Evolutionary conservation across 208 protist species (phyloP).

Genomic region (Trichomonas gallinae): DNA sequence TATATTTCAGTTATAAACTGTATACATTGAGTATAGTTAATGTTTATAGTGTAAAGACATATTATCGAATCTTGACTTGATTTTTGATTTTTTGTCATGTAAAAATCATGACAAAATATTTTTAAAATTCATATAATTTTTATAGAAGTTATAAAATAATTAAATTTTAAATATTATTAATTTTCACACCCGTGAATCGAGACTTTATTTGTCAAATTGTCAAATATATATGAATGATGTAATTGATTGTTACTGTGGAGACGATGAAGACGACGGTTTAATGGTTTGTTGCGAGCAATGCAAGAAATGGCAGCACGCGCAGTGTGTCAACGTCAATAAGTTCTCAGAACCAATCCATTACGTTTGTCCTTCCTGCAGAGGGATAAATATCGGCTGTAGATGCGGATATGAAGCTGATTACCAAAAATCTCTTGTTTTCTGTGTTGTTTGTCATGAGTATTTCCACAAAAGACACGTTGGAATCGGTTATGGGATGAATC

Average conservation of each 20-base stretch:
- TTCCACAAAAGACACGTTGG: not conserved
- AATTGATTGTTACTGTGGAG: not conserved
- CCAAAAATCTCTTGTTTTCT: not conserved
- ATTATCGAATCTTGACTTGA: no score
- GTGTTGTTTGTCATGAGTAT: not conserved
- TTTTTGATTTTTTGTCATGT: no score
- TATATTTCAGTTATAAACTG: no score
- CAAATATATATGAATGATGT: not conserved
- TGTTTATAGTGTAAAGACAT: no score
- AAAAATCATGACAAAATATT: no score
- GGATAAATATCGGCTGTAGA: not conserved
- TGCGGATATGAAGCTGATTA: not conserved
- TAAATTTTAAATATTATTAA: no score
- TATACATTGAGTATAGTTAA: no score
- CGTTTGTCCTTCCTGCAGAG: not conserved
- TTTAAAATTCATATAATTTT: no score
- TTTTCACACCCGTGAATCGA: no score
- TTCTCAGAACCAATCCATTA: not conserved
- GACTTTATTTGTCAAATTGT: not conserved
- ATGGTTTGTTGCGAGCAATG: not conserved
- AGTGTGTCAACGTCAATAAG: not conserved
- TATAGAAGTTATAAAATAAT: no score
- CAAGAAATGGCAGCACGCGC: conserved; percentile 7
- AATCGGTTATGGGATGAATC: not conserved
- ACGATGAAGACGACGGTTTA: not conserved